Conservation (phyloP, 2,329 filamentous ascomycete genomes). For the Epichloe elymi region DNA sequence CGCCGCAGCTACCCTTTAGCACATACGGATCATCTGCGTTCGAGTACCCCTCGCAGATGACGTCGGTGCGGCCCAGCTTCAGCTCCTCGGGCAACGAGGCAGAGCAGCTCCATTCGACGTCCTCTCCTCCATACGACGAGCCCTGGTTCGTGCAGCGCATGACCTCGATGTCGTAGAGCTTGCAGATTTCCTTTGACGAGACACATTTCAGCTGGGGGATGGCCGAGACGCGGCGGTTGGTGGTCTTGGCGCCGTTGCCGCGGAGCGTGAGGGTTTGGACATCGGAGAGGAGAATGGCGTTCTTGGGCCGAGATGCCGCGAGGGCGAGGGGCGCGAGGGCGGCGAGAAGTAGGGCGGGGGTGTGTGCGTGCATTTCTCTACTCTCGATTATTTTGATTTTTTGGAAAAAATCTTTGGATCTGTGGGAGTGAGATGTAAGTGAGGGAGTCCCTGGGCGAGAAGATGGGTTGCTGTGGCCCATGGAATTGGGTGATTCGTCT, state of each 20-base stretch:
- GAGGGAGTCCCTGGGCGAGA: no score
- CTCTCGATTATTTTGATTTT: background rate
- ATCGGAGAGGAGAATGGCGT: conserved; percentile 43
- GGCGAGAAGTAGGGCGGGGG: conserved; percentile 9
- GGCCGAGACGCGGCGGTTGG: conserved; percentile 60
- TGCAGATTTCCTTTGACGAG: conserved; percentile 49
- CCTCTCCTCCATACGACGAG: conserved; percentile 61
- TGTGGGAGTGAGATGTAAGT: background rate
- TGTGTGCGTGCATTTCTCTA: conserved; percentile 16
- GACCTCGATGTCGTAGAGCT: conserved; percentile 60
- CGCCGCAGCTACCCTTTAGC: conserved; percentile 84
- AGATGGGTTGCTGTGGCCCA: no score
- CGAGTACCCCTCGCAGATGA: conserved; percentile 82
- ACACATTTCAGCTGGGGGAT: conserved; percentile 66
- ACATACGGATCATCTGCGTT: conserved; percentile 67
- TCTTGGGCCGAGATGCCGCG: conserved; percentile 23
- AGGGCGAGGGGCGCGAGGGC: conserved; percentile 16
- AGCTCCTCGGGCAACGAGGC: conserved; percentile 47
- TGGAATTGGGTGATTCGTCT: no score
- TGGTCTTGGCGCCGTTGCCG: conserved; percentile 48
- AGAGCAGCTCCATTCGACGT: conserved; percentile 85
- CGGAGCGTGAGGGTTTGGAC: conserved; percentile 72
- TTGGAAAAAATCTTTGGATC: background rate
- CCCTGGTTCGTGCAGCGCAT: conserved; percentile 89
- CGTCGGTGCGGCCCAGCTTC: conserved; percentile 72